phyloP scores from a whole-genome alignment of 2,329 filamentous ascomycete genomes.

The Pseudophaeomoniella oleicola region DNA sequence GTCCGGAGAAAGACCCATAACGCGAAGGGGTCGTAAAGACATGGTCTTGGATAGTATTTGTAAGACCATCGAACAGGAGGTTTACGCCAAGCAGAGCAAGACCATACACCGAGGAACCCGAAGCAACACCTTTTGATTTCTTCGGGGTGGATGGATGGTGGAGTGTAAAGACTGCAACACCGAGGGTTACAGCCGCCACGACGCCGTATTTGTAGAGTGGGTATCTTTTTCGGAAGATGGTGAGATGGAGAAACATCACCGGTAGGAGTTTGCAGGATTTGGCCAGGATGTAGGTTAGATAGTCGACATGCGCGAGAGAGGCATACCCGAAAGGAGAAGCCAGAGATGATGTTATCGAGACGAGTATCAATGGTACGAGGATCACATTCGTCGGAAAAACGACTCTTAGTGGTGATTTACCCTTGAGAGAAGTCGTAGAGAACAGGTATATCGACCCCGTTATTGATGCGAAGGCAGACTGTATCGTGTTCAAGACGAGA shows the following conservation, averaged over 20 bases:
- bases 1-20: conserved; percentile 70
- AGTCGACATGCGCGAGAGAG: conserved; percentile 83
- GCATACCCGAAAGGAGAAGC: conserved; percentile 95
- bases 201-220: conserved; percentile 95
- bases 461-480: conserved; percentile 74
- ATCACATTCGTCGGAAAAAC: conserved; percentile 69
- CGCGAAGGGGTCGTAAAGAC: conserved; percentile 53
- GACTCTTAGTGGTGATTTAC: conserved; percentile 29
- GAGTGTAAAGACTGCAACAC: conserved; percentile 89
- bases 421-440: conserved; percentile 41
- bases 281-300: conserved; percentile 92
- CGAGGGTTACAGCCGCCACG: conserved; percentile 75
- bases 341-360: conserved; percentile 75
- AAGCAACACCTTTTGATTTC: conserved; percentile 38
- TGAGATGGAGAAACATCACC: conserved; percentile 93
- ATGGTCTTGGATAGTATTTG: conserved; percentile 92
- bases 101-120: conserved; percentile 53
- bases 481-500: conserved; percentile 90
- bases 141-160: conserved; percentile 50
- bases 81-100: conserved; percentile 76
- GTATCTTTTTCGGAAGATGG: conserved; percentile 75
- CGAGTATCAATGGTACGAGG: conserved; percentile 63
- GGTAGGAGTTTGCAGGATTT: conserved; percentile 98
- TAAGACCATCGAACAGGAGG: conserved; percentile 86
- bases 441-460: conserved; percentile 72